Base-by-base conservation (phyloP, 768 basidiomycete species). In the Podaxis carcinomalis region DNA sequence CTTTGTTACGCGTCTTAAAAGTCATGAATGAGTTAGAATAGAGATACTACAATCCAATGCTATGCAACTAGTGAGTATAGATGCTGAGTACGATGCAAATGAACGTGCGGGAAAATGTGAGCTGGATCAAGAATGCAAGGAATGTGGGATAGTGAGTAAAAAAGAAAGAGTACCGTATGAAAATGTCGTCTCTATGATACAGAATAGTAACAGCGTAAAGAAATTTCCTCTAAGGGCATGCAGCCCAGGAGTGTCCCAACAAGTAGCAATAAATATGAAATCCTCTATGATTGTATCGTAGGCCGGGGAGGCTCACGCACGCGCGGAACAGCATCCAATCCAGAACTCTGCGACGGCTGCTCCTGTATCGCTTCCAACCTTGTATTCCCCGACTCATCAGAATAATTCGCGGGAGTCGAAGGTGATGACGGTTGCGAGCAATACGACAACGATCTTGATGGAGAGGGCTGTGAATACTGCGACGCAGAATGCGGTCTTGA, bases 401-500 rank as follows among this genome's bases (percentile, higher is more conserved):
- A 57, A 16, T 27, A 40, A 39, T 63, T 47, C 10, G 23, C 62
- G 36, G 62, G 62, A 21, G 59, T 60, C 52, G 59, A 54, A 23
- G 59, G 59, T 4, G 59, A 14, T 32, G 59, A 47, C 4, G 52
- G 59, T 40, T 54, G 59, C n/a, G 59, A 61, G 28, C 40, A 7
- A 51, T 46, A 46, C 19, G 56, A 56, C 2, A 28, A 7, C 25
- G 56, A 32, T 35, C 44, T 56, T 2, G 57, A 36, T 7, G 50
- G 46, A n/a, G 56, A 57, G 21, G 37, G 21, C 5, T 58, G 50
- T 14, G 57, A 59, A 35, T 52, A 42, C 40, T 49, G 49, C 27
- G 50, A 47, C 16, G 59, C 56, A 28, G 64, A 65, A 16, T 61
- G 37, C 5, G 64, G 62, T 39, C 59, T 51, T 21, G 58, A 63